phyloP scores from a whole-genome alignment of 2,329 filamentous ascomycete species.

The Colletotrichum liaoningense region DNA sequence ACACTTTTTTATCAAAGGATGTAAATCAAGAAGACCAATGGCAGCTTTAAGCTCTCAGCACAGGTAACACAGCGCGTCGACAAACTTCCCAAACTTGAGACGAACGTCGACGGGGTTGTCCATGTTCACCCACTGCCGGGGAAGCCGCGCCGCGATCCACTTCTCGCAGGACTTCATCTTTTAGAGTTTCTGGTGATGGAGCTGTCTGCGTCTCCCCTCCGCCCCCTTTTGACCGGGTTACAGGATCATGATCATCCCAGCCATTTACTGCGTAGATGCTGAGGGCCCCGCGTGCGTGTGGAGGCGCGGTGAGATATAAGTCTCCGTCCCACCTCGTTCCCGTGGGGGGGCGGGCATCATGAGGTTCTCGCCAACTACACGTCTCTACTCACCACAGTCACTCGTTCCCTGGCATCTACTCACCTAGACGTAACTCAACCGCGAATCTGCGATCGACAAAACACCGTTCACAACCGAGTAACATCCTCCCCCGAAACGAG shows the following conservation, averaged over 20 bases:
- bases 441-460: neutral
- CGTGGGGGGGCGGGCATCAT: no score
- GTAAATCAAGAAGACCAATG: neutral
- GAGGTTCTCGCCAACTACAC: neutral
- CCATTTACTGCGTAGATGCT: no score
- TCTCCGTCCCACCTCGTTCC: neutral
- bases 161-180: neutral
- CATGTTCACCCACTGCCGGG: neutral
- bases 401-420: neutral
- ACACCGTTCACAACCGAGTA: no score
- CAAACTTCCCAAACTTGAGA: neutral
- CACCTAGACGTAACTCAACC: neutral
- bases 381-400: neutral
- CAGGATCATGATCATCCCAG: neutral
- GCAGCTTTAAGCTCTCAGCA: no score
- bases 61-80: no score
- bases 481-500: neutral
- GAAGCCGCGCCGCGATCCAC: conserved; percentile 20
- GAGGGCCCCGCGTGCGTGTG: no score
- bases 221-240: neutral
- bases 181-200: neutral
- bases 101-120: neutral
- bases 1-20: neutral
- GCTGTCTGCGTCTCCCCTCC: neutral
- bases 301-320: neutral